Evolutionary conservation across 208 protist species (phyloP).

Genomic region (Porcisia hertigi): DNA sequence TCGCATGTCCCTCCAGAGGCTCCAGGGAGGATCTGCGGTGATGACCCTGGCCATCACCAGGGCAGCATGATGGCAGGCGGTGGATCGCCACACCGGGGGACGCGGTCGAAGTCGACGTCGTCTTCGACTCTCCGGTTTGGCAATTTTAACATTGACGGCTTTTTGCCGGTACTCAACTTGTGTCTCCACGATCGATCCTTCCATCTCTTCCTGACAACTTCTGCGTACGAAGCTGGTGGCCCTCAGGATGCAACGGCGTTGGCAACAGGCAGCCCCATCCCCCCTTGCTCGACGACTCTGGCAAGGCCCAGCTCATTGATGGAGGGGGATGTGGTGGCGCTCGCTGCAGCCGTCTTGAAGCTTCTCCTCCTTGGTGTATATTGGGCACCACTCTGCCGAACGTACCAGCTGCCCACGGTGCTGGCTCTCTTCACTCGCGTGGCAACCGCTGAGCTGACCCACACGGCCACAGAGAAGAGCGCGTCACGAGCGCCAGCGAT

Average conservation of each 20-base stretch:
- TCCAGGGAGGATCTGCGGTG: background rate
- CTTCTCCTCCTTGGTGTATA: slow-evolving; percentile 17
- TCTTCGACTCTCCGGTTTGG: background rate
- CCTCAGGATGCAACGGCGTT: background rate
- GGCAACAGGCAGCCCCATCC: background rate
- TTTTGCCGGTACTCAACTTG: slow-evolving; percentile 12
- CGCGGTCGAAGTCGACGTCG: background rate
- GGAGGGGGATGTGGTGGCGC: slow-evolving; percentile 1
- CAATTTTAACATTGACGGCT: slow-evolving; percentile 14
- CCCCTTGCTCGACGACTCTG: background rate
- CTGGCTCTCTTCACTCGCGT: background rate
- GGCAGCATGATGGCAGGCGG: background rate
- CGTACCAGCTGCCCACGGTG: slow-evolving; percentile 17
- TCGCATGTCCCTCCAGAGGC: background rate
- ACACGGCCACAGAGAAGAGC: background rate
- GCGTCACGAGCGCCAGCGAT: background rate
- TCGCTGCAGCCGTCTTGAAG: background rate
- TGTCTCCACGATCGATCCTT: slow-evolving; percentile 19
- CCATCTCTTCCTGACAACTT: slow-evolving; percentile 4
- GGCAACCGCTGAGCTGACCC: background rate
- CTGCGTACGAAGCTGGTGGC: background rate
- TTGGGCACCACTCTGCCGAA: slow-evolving; percentile 31
- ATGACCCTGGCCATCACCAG: background rate
- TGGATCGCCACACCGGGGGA: background rate
- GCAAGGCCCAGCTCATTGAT: background rate